Percentiles rank a stretch among this genome's conserved stretches.
These are phyloP conservation scores for Tremellales sp. DNA, from an alignment of 1,284 basidiomycete genomes.

Conservation along the genomic window DNA sequence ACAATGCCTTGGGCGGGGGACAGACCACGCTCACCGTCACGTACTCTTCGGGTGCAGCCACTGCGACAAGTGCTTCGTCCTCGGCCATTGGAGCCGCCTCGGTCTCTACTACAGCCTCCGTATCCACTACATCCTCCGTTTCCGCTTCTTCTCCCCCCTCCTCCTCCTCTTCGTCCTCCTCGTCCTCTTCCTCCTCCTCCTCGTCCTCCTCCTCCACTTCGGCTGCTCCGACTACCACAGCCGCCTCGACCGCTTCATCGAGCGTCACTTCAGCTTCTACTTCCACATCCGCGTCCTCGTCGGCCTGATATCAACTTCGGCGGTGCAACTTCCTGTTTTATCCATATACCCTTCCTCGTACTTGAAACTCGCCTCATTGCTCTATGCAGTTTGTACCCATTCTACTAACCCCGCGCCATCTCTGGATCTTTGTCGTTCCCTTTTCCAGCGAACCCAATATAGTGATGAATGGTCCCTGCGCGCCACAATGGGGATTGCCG, in stretches of 20 bases:
- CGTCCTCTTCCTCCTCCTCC: not conserved
- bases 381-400: not conserved
- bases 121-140: no score
- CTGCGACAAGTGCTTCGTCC: no score
- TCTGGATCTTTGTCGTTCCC: no score
- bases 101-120: no score
- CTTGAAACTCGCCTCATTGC: not conserved
- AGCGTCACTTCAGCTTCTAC: not conserved
- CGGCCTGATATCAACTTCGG: conserved; percentile 4
- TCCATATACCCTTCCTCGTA: not conserved
- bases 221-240: conserved; percentile 6
- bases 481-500: no score
- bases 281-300: conserved; percentile 8
- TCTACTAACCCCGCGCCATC: no score
- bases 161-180: not conserved
- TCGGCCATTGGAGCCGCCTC: no score
- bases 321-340: conserved; percentile 6
- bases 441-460: no score
- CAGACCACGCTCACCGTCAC: no score
- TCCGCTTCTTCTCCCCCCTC: not conserved
- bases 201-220: conserved; percentile 9
- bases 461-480: no score
- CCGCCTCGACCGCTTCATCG: conserved; percentile 6
- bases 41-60: no score
- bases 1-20: no score